Percentiles rank a stretch among this genome's conserved stretches.
These are phyloP conservation scores for Monilinia aucupariae DNA, from an alignment of 2,329 filamentous ascomycete species.

Conservation along the genomic window DNA sequence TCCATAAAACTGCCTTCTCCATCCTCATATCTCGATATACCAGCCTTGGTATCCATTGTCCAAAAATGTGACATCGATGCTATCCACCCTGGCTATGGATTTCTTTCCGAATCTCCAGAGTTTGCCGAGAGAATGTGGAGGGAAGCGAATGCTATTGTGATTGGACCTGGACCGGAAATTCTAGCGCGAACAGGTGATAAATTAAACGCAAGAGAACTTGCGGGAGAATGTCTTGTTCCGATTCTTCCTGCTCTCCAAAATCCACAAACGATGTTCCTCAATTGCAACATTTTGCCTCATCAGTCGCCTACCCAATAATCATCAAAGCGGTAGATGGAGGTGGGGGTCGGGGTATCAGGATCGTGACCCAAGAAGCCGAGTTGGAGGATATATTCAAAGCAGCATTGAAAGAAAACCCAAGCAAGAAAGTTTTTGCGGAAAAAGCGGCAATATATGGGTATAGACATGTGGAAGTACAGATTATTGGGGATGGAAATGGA, in stretches of 20 bases:
- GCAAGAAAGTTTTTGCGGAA: constrained; percentile 52
- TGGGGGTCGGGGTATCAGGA: constrained; percentile 59
- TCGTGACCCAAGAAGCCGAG: constrained; percentile 46
- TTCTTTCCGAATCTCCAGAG: constrained; percentile 61
- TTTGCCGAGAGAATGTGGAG: constrained; percentile 63
- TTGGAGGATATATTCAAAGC: constrained; percentile 47
- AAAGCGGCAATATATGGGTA: constrained; percentile 55
- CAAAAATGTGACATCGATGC: constrained; percentile 51
- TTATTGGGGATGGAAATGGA: constrained; percentile 48
- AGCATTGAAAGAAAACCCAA: constrained; percentile 59
- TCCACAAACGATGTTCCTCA: constrained; percentile 55
- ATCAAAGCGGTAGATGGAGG: constrained; percentile 58
- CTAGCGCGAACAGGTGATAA: constrained; percentile 37
- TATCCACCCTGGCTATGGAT: constrained; percentile 70
- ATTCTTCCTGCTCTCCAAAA: constrained; percentile 68
- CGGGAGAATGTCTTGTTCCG: constrained; percentile 57
- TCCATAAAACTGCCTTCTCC: constrained; percentile 47
- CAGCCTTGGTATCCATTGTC: constrained; percentile 43
- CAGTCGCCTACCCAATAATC: constrained; percentile 44
- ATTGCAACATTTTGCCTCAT: constrained; percentile 44
- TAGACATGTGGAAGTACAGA: constrained; percentile 47
- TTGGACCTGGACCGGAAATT: constrained; percentile 52
- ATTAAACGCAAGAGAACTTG: constrained; percentile 60
- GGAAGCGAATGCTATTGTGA: constrained; percentile 63
- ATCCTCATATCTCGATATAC: constrained; percentile 48